phyloP scores from a whole-genome alignment of 345 rosid genomes.

The Gossypium mustelinum region DNA sequence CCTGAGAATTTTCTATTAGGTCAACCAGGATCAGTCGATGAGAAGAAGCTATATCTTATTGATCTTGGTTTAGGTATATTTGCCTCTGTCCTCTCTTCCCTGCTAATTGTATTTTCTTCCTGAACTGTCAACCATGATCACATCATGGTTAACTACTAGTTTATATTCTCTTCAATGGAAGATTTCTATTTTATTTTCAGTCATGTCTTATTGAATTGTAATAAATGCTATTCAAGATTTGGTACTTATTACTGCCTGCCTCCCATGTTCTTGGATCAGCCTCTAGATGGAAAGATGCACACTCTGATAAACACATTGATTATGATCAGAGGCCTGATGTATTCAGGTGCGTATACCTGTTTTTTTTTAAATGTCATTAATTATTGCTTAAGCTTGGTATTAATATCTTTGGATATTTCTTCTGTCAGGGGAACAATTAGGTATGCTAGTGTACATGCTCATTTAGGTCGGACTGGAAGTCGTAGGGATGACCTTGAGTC shows the following conservation, averaged over 20 bases:
- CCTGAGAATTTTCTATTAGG: slow-evolving; percentile 93
- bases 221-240: not conserved
- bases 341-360: slow-evolving; percentile 51
- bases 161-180: not conserved
- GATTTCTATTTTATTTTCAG: slow-evolving; percentile 16
- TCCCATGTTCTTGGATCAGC: slow-evolving; percentile 43
- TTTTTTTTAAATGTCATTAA: not conserved
- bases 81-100: slow-evolving; percentile 1
- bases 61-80: slow-evolving; percentile 90
- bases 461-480: slow-evolving; percentile 89
- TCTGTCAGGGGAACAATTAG: slow-evolving; percentile 85
- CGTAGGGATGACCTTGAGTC: slow-evolving; percentile 95
- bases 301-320: slow-evolving; percentile 84
- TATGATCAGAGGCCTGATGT: slow-evolving; percentile 97
- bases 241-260: slow-evolving; percentile 3
- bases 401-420: slow-evolving; percentile 19
- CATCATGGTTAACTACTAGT: not conserved
- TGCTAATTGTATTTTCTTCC: not conserved
- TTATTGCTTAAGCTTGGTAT: not conserved
- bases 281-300: slow-evolving; percentile 76
- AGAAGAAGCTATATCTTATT: slow-evolving; percentile 80
- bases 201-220: not conserved
- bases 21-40: slow-evolving; percentile 76
- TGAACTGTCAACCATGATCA: not conserved
- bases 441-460: slow-evolving; percentile 95